Evolutionary conservation across 257 asterid genomes (phyloP), one percentile per base, ranked within the genome.

Genomic region (Solanum verrucosum): DNA sequence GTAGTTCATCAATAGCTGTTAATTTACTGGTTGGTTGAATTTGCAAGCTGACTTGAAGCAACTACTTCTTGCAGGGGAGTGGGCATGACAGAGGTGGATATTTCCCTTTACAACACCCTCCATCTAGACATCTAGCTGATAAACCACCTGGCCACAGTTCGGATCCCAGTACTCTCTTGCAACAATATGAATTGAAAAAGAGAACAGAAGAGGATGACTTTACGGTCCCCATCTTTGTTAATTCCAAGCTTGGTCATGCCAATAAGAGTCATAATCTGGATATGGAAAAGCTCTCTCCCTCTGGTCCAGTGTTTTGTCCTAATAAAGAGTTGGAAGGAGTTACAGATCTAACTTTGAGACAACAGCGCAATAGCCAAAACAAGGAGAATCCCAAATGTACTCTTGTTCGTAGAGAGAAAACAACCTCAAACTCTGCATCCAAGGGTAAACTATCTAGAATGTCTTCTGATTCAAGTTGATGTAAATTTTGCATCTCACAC

Each of bases 191-290:
- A 89, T 92, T 85, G 88, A 89, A 90, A 87, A 93, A 91, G 91
- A 93, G 88, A 52, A 87, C 59, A 34, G 95, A 93, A 46, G 98
- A 95, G 77, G 98, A 95, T 90, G 98, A 96, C 86, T 94, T 93
- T 84, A 90, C 90, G 74, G 98, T 96, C 88, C 99, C 99, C 23
- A 88, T 93, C 78, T 92, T 95, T 86, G 56, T 89, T 79, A 91
- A 91, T 34, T 89, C 94, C 25, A 88, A 60, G 87, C 87, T 75
- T 77, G 92, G 67, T 88, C 95, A 78, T 74, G 94, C 92, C 84
- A 49, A n/a, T 89, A 90, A 88, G 77, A 88, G 86, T 34, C 84
- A 83, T 75, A 84, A 49, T 16, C 16, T 72, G 29, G 86, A 84
- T 79, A 72, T 16, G 29, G 92, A 90, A 72, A 92, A 89, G 83